Evolutionary conservation across 352 stramenopile species (phyloP), one percentile per base, ranked within the genome.

Genomic region (Peronospora destructor): DNA sequence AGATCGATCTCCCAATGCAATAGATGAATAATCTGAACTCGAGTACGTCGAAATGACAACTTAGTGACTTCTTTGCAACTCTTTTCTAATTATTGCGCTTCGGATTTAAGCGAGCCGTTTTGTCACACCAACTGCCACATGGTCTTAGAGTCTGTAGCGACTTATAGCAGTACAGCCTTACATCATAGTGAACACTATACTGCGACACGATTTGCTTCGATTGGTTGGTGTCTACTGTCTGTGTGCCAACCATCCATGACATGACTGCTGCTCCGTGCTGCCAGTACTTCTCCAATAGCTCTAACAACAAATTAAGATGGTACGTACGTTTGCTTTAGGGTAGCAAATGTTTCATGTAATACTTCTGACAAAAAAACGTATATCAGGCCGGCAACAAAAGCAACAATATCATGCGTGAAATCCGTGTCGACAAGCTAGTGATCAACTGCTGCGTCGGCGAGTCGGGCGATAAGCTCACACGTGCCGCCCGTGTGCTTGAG

Each of bases 371-470:
- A 30, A 21, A 26, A 23, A 16, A 10, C 25, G 23, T 7, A 36
- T 12, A n/a, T 28, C 44, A 81, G 70, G 64, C 72, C 49, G 72
- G 66, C 57, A 71, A 87, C 70, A 87, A 91, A 68, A 90, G 71
- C 74, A 89, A 88, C 76, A 99, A 99, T 78, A 67, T 81, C 40
- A 99, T 99, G 96, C 86, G 85, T 59, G 95, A 99, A 45, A 98
- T 99, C 73, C 95, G 98, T 70, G 94, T 99, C 65, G 95, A 98
- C 76, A 99, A 99, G 88, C 76, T 99, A 53, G 97, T 99, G 71
- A 92, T 99, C 66, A 99, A 99, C 85, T 99, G 96, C 72, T 99
- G 91, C 65, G 96, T 99, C 44, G 97, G 97, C 64, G 97, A 99
- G 77, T 98, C 88, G 53, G 97, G 97, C 64, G 96, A 99, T 94